Evolutionary conservation across 192 early-diverging fungal species (phyloP).

Genomic region (Coemansia erecta): DNA sequence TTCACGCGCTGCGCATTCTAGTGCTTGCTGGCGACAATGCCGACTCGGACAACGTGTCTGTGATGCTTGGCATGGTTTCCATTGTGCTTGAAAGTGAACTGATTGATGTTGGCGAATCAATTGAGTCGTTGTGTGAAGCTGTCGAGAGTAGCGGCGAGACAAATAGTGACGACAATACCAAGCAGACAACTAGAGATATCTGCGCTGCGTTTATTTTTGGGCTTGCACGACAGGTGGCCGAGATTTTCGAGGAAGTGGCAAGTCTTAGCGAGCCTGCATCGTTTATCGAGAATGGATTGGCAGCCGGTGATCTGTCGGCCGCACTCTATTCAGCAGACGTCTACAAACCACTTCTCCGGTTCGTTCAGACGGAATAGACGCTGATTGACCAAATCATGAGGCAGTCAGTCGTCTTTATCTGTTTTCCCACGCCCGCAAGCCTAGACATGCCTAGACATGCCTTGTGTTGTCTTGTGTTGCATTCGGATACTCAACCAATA

Average conservation of each 20-base stretch:
- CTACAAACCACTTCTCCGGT: slow-evolving; percentile 20
- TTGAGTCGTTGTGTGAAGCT: slow-evolving; percentile 15
- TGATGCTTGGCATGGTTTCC: slow-evolving; percentile 37
- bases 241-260: slow-evolving; percentile 45
- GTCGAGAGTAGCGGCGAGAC: background rate
- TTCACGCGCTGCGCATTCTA: slow-evolving; percentile 44
- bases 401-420: too few species aligned
- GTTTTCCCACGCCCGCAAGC: too few species aligned
- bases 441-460: too few species aligned
- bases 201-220: slow-evolving; percentile 49
- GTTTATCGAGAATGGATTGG: background rate
- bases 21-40: slow-evolving; percentile 38
- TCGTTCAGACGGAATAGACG: slow-evolving; percentile 5
- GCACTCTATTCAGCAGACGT: slow-evolving; percentile 25
- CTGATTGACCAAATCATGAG: too few species aligned
- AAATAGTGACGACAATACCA: background rate
- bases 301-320: slow-evolving; percentile 11
- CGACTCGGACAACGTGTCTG: slow-evolving; percentile 11
- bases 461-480: background rate
- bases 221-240: slow-evolving; percentile 37
- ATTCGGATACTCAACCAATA: too few species aligned
- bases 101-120: slow-evolving; percentile 16
- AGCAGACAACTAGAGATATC: slow-evolving; percentile 8
- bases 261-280: slow-evolving; percentile 28
- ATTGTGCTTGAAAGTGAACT: slow-evolving; percentile 47